Evolutionary conservation across 371 early-diverging fungal genomes (phyloP), one percentile per base, ranked within the genome.

Genomic region (Mucor piriformis): DNA sequence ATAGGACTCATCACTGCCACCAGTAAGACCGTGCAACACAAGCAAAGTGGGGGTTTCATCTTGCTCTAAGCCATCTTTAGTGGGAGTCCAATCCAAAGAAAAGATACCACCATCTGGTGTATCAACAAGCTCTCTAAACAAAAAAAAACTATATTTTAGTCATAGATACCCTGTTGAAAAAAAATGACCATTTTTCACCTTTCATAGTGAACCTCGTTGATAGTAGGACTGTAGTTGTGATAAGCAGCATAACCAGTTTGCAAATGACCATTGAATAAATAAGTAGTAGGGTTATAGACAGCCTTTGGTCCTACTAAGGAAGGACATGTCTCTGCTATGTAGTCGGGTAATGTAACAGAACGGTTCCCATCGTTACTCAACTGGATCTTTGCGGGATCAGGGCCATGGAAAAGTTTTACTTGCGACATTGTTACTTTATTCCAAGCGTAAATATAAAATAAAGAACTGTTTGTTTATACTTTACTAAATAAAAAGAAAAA

Each of bases 21-120:
- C 97, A 0, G 95, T 94, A 54, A 97, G 73, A 6, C 97, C 96
- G 73, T 94, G 95, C 16, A 93, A 75, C 29, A 94, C 74, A 0
- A 97, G 81, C 24, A 94, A 67, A 10, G 86, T 89, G 1, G 93
- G 88, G 37, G 79, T 83, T 51, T 80, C 81, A 5, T 72, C 70
- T 15, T 86, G 79, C 64, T 79, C 72, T 21, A 73, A 58, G 27
- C 47, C 69, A 16, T 77, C 67, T 23, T 77, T 77, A 3, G 46
- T 64, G 7, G 88, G 88, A 6, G 83, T 72, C 96, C 96, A 97
- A 76, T 97, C 97, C 29, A 97, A 63, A 2, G 95, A 85, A 24
- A 95, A 67, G 29, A 85, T 83, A 38, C 96, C 97, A 8, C 94
- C 94, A 69, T 97, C 96, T 6, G 88, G 83, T 6, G 86, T 77